Conservation (phyloP, 176 grass and related monocot genomes). For the Hsuehochloa calcarea region DNA sequence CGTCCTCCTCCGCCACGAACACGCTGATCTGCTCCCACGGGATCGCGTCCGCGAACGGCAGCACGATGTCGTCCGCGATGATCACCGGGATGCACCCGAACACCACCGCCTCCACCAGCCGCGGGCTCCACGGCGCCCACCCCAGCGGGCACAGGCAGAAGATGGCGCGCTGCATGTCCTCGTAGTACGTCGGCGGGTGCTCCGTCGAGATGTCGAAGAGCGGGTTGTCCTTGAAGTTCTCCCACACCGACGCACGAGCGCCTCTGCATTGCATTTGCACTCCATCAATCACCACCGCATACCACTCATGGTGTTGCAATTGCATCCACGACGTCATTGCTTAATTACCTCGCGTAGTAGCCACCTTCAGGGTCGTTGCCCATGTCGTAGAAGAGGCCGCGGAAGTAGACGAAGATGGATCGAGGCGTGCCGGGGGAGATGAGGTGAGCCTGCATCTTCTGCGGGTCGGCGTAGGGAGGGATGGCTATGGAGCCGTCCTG, state of each 20-base stretch:
- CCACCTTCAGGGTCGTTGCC: constrained; percentile 64
- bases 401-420: constrained; percentile 72
- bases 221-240: constrained; percentile 79
- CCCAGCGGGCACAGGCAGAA: constrained; percentile 82
- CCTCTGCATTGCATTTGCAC: constrained; percentile 24
- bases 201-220: constrained; percentile 79
- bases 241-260: constrained; percentile 57
- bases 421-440: constrained; percentile 52
- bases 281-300: neutral
- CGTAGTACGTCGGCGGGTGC: constrained; percentile 70
- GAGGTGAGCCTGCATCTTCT: constrained; percentile 56
- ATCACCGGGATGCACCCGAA: constrained; percentile 81
- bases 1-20: constrained; percentile 57
- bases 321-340: neutral
- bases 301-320: neutral
- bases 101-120: constrained; percentile 65
- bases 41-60: constrained; percentile 68
- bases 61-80: constrained; percentile 77
- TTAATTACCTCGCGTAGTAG: constrained; percentile 51
- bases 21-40: constrained; percentile 66
- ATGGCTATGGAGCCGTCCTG: constrained; percentile 55
- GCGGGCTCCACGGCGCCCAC: constrained; percentile 77
- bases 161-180: constrained; percentile 76
- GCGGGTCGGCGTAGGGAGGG: constrained; percentile 60
- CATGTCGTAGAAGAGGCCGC: constrained; percentile 57